phyloP scores from a whole-genome alignment of 2,329 filamentous ascomycete species.

The Lasiodiplodia citricola region DNA sequence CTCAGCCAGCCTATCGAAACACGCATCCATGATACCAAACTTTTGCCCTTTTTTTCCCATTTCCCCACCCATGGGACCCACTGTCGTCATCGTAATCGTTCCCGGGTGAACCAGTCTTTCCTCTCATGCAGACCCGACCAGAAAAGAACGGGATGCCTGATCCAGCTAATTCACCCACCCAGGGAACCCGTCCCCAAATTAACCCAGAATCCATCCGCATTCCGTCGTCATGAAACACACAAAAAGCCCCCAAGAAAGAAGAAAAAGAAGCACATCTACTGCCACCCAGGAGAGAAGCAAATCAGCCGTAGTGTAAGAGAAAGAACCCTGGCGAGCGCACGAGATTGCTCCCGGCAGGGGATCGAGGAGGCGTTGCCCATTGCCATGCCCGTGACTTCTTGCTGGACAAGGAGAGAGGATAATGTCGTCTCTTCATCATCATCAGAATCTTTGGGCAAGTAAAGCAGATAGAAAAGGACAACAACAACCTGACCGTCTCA shows the following conservation, averaged over 20 bases:
- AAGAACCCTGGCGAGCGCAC: neutral
- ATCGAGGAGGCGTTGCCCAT: neutral
- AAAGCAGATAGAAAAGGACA: slow-evolving; percentile 3
- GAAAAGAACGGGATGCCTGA: neutral
- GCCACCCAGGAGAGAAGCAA: neutral
- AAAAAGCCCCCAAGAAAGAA: slow-evolving; percentile 5
- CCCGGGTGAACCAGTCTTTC: neutral
- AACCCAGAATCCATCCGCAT: slow-evolving; percentile 10
- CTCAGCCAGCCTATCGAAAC: slow-evolving; percentile 1
- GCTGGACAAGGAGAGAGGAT: neutral
- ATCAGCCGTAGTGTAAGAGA: neutral
- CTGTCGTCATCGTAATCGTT: neutral
- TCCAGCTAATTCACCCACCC: neutral
- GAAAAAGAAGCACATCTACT: slow-evolving; percentile 10
- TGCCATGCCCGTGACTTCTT: neutral
- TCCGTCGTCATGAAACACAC: slow-evolving; percentile 15
- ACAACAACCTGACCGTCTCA: slow-evolving; percentile 17
- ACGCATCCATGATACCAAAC: neutral
- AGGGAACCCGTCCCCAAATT: slow-evolving; percentile 5
- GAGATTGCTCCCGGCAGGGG: neutral
- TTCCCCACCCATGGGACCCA: neutral
- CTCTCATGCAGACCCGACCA: neutral
- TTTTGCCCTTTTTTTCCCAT: neutral
- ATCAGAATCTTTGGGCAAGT: neutral
- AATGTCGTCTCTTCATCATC: neutral